Evolutionary conservation across 768 basidiomycete species (phyloP).

Genomic region (Lentinula guzmanii): DNA sequence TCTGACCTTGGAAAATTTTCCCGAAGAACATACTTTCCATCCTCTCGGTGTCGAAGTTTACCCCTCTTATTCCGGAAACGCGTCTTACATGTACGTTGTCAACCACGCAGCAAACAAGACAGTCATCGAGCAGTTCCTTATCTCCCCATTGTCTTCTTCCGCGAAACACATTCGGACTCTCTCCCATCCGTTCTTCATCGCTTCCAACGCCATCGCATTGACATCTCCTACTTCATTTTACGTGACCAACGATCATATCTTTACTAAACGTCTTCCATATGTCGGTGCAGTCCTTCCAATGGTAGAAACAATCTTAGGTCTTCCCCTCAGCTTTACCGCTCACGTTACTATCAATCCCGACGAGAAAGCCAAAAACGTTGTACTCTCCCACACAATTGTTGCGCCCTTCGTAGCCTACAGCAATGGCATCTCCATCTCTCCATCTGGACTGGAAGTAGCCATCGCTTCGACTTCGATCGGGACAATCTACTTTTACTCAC

Average conservation of each 20-base stretch:
- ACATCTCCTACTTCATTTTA: slow-evolving; percentile 66
- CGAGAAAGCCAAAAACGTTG: slow-evolving; percentile 12
- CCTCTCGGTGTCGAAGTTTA: slow-evolving; percentile 61
- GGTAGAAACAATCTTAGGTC: slow-evolving; percentile 46
- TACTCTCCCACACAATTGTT: slow-evolving; percentile 31
- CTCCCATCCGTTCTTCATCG: slow-evolving; percentile 47
- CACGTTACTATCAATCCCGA: slow-evolving; percentile 43
- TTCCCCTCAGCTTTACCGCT: slow-evolving; percentile 56
- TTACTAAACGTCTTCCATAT: slow-evolving; percentile 55
- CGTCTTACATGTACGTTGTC: slow-evolving; percentile 56
- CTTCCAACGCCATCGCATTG: slow-evolving; percentile 63
- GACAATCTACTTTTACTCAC: slow-evolving; percentile 45
- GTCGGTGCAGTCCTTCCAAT: slow-evolving; percentile 47
- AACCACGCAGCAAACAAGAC: slow-evolving; percentile 62
- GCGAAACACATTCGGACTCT: slow-evolving; percentile 59
- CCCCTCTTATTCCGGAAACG: slow-evolving; percentile 39
- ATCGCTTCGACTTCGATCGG: slow-evolving; percentile 48
- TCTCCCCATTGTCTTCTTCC: slow-evolving; percentile 35
- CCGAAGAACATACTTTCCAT: slow-evolving; percentile 57
- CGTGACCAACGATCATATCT: slow-evolving; percentile 65
- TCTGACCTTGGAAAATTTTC: slow-evolving; percentile 46
- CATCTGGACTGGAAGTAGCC: slow-evolving; percentile 42
- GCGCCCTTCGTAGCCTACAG: slow-evolving; percentile 54
- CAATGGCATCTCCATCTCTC: slow-evolving; percentile 63
- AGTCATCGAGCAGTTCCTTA: slow-evolving; percentile 61